phyloP scores from a whole-genome alignment of 129 eudicot genomes.

The Tagetes patula region DNA sequence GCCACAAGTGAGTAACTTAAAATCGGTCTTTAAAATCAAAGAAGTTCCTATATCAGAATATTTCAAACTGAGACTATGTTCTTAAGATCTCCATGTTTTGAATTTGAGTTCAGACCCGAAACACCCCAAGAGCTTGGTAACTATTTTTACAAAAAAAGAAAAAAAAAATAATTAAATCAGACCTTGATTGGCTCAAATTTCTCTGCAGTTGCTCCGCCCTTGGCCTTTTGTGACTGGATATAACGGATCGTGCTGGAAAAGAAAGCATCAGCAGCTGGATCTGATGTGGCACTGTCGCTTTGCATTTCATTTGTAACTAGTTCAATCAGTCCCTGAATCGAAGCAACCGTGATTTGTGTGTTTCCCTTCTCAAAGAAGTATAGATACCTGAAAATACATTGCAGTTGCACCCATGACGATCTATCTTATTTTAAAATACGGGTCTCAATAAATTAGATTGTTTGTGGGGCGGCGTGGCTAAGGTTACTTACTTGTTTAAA shows the following conservation, averaged over 20 bases:
- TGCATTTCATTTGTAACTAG: constrained; percentile 82
- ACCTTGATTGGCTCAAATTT: constrained; percentile 64
- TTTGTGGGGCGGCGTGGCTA: neutral
- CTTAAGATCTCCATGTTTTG: constrained; percentile 14
- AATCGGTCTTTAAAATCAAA: constrained; percentile 6
- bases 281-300: constrained; percentile 58
- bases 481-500: constrained; percentile 73
- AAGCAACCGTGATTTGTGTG: constrained; percentile 70
- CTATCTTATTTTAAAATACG: neutral
- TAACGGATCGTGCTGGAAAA: constrained; percentile 84
- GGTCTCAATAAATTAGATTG: neutral
- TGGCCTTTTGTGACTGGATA: constrained; percentile 91
- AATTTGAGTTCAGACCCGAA: constrained; percentile 17
- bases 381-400: constrained; percentile 61
- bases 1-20: neutral
- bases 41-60: constrained; percentile 29
- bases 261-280: constrained; percentile 88
- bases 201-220: constrained; percentile 91
- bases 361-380: constrained; percentile 97
- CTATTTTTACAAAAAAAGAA: constrained; percentile 19
- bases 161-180: constrained; percentile 25
- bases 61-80: constrained; percentile 23
- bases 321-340: constrained; percentile 78
- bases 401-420: neutral
- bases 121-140: constrained; percentile 17